Conservation (phyloP, 768 basidiomycete species). For the Mycena olivaceomarginata region DNA sequence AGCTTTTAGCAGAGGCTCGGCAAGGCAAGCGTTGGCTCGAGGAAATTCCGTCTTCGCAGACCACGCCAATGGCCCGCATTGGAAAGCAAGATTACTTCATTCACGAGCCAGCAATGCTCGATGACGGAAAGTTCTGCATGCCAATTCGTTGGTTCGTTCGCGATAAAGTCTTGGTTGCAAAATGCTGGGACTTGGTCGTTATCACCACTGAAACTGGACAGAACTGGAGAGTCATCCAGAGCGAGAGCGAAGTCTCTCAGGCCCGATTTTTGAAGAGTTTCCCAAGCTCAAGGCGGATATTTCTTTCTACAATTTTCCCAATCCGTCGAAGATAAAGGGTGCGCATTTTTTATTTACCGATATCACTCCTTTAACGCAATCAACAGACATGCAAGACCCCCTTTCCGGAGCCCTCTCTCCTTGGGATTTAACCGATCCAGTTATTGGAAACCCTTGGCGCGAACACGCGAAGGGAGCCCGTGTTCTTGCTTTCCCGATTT, state of each 20-base stretch:
- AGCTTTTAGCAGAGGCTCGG: conserved; percentile 45
- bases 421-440: conserved; percentile 35
- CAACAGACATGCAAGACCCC: background rate
- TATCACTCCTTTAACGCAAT: background rate
- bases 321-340: conserved; percentile 21
- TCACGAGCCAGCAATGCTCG: conserved; percentile 51
- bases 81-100: conserved; percentile 51
- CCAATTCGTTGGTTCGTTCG: conserved; percentile 48
- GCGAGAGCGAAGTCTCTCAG: conserved; percentile 31
- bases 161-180: conserved; percentile 37
- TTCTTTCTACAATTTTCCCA: conserved; percentile 26
- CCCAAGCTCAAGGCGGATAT: conserved; percentile 8
- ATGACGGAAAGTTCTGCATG: background rate
- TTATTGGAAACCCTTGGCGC: conserved; percentile 52
- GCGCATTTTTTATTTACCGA: background rate
- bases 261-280: conserved; percentile 35
- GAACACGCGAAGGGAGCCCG: conserved; percentile 51
- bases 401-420: background rate
- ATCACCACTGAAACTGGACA: background rate
- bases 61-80: conserved; percentile 54
- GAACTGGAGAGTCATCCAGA: conserved; percentile 45
- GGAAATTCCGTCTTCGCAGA: conserved; percentile 46
- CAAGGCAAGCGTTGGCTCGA: conserved; percentile 53
- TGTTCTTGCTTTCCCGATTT: conserved; percentile 44
- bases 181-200: conserved; percentile 43